Evolutionary conservation across 2,329 filamentous ascomycete genomes (phyloP), one percentile per base, ranked within the genome.

Genomic region (Periconia sp.): DNA sequence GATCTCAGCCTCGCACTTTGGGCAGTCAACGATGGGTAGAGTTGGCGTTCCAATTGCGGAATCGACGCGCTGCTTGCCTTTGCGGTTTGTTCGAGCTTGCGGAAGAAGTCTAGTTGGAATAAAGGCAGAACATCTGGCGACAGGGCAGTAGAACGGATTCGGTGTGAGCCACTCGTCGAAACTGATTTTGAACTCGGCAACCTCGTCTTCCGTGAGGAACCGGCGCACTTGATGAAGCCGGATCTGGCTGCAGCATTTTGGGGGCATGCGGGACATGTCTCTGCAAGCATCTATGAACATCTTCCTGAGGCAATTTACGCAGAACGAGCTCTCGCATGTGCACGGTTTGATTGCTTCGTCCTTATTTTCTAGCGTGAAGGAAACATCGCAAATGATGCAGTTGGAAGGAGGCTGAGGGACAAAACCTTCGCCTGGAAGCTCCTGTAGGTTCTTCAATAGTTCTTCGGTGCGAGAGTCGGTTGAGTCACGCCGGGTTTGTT

Each of bases 91-190:
- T 24, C 30, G 16, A 13, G 39, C 17, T 11, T 36, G 48, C 4
- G 59, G 52, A 5, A 68, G 35, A 5, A 65, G 43, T 16, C 59
- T 48, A 9, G 54, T 50, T 4, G 65, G 54, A 5, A 81, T 75
- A 52, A 80, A 80, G 2, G 69, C 58, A 1, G 77, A 79, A 53
- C 78, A 80, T 7, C 59, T 69, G 8, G 70, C 68, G 7, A 73
- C 52, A 4, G 78, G 77, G 44, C 78, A 81, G 51, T 79, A 81
- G 5, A 75, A 54, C 6, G 74, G 75, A 18, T 74, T 63, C 3
- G 60, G 50, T 2, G 76, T 75, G 24, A 61, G 60, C 68, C 73
- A 76, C 54, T 80, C 76, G 32, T 80, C 76, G 38, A 74, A 73
- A 45, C 73, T 78, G 8, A 53, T 49, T 33, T 71, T 58, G 52